A percentile compares a stretch with the other conserved stretches of the same genome.
Conservation (phyloP, 257 asterid species). For the Galeopsis tetrahit region DNA sequence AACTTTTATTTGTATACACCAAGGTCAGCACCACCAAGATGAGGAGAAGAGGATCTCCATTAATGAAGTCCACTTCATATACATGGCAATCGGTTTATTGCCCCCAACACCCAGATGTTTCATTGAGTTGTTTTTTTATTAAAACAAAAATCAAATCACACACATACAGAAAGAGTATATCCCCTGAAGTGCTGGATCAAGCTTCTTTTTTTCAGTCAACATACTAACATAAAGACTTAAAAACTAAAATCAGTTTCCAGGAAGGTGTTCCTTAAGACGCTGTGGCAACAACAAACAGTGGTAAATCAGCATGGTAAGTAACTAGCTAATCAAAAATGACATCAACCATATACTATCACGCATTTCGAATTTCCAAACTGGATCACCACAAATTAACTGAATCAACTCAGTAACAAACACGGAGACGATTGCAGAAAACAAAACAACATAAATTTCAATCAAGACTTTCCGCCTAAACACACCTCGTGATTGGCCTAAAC, state of each 20-base stretch:
- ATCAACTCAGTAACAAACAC: conserved; percentile 28
- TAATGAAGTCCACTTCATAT: conserved; percentile 18
- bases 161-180: background rate
- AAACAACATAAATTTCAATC: conserved; percentile 7
- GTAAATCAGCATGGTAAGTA: conserved; percentile 10
- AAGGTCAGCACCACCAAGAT: conserved; percentile 6
- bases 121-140: background rate
- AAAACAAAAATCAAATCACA: background rate
- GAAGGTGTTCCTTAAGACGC: conserved; percentile 1
- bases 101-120: conserved; percentile 11
- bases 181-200: conserved; percentile 20
- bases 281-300: conserved; percentile 2
- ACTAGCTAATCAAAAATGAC: background rate
- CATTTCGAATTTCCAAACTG: conserved; percentile 23
- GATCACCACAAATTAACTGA: conserved; percentile 29
- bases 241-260: conserved; percentile 16
- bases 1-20: background rate
- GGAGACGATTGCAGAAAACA: conserved; percentile 1
- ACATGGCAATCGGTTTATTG: background rate
- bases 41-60: conserved; percentile 17
- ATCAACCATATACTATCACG: conserved; percentile 16
- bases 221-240: background rate
- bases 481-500: background rate
- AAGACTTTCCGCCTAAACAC: conserved; percentile 6
- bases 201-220: background rate